Evolutionary conservation across 805 yeast genomes (phyloP), one percentile per base, ranked within the genome.

Genomic region (Metschnikowia arizonensis): DNA sequence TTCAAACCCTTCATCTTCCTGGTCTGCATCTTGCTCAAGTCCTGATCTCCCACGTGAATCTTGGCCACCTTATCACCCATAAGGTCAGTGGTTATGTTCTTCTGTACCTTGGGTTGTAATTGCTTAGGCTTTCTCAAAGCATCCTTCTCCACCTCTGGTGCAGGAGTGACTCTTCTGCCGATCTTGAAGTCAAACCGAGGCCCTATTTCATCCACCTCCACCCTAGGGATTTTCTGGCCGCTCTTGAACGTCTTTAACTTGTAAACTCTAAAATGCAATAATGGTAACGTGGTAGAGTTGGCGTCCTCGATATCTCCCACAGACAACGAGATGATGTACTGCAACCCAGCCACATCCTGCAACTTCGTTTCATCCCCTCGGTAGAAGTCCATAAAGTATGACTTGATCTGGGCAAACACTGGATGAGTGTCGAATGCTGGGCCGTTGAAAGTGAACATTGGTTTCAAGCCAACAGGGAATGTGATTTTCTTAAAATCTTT

Each of bases 1-100:
- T 93, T 93, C 62, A 93, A 76, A 65, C 99, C 99, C 77, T 93
- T 93, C 97, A 93, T 88, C 81, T 93, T 93, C 71, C 99, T 82
- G 5, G 99, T 91, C 72, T 93, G 99, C 63, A 93, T 67, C 65
- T 83, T 83, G 62, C 79, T 76, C 65, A 93, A 74, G 65, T 93
- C 98, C 74, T 93, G 99, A 65, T 83, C 83, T 69, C 97, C 97
- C 68, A 93, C 85, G 64, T 93, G 99, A 59, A 93, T 82, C 70
- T 91, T 86, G 58, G 97, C 99, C 50, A 93, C 77, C 80, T 91
- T 88, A 66, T 93, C 99, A 71, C 99, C 99, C 86, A 93, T 78
- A 45, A 74, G 59, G 64, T 93, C 98, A 37, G 83, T 79, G 51
- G 83, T 83, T 44, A 93, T 82, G 62, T 93, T 93, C 88, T 93